These are phyloP conservation scores for Curvularia lunata DNA, from an alignment of 2,329 filamentous ascomycete genomes.

Conservation along the genomic window DNA sequence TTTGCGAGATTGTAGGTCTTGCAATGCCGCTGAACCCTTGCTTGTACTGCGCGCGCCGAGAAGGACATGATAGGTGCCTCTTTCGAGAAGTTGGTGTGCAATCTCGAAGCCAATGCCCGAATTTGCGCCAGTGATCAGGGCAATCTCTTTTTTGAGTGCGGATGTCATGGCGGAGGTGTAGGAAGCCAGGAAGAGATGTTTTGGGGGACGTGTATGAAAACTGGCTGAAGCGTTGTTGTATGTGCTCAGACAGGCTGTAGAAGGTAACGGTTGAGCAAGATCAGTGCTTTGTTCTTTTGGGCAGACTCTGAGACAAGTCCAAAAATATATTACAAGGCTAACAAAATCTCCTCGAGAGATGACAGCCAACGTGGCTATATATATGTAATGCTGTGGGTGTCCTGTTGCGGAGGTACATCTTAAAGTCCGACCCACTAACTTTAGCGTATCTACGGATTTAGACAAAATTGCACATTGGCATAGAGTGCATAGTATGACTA, in stretches of 20 bases:
- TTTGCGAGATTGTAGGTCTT: constrained; percentile 36
- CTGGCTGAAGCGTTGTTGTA: background rate
- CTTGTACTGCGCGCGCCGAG: constrained; percentile 28
- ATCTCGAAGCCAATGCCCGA: constrained; percentile 59
- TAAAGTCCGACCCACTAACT: constrained; percentile 8
- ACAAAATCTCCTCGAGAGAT: background rate
- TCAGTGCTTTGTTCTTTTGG: background rate
- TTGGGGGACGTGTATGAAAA: background rate
- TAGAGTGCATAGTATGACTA: background rate
- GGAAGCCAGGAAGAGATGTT: background rate
- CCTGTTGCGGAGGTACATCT: background rate
- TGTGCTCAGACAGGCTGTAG: background rate
- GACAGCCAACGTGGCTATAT: background rate
- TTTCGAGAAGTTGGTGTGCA: constrained; percentile 48
- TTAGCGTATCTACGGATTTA: background rate
- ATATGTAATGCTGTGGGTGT: background rate
- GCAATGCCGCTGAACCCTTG: constrained; percentile 36
- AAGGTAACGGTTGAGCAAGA: background rate
- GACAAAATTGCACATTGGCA: background rate
- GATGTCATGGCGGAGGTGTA: constrained; percentile 17
- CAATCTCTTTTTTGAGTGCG: constrained; percentile 33
- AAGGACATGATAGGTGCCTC: constrained; percentile 44
- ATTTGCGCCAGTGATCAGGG: constrained; percentile 53
- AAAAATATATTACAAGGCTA: background rate
- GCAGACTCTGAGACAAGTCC: background rate